Percentiles rank a stretch among this genome's conserved stretches.
These are phyloP conservation scores for Colletotrichum navitas DNA, from an alignment of 2,329 filamentous ascomycete genomes.

Conservation along the genomic window DNA sequence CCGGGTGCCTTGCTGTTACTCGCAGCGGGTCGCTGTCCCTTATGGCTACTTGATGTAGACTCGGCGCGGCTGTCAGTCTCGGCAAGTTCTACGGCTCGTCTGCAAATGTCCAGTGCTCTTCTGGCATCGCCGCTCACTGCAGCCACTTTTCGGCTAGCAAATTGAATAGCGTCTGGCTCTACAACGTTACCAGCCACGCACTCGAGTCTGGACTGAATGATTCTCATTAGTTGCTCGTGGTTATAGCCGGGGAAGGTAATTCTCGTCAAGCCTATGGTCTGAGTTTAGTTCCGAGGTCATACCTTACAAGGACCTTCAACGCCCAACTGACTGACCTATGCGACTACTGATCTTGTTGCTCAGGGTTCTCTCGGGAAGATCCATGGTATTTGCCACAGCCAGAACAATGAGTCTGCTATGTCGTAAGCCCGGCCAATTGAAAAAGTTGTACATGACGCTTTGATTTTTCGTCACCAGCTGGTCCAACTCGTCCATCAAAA, in stretches of 20 bases:
- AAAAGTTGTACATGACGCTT: slow-evolving; percentile 99
- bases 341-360: slow-evolving; percentile 99
- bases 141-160: slow-evolving; percentile 95
- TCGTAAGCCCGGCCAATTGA: slow-evolving; percentile 95
- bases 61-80: slow-evolving; percentile 74
- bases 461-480: slow-evolving; percentile 98
- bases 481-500: slow-evolving; percentile 98
- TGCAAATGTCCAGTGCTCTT: slow-evolving; percentile 93
- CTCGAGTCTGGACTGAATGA: slow-evolving; percentile 93
- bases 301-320: slow-evolving; percentile 1
- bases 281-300: neutral
- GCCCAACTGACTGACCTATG: slow-evolving; percentile 62
- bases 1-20: slow-evolving; percentile 51
- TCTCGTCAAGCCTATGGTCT: slow-evolving; percentile 76
- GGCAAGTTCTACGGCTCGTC: slow-evolving; percentile 93
- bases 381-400: slow-evolving; percentile 99
- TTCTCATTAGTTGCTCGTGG: slow-evolving; percentile 96
- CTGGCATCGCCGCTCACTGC: slow-evolving; percentile 95
- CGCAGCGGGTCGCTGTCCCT: slow-evolving; percentile 47
- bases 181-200: slow-evolving; percentile 92
- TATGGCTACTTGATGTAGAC: slow-evolving; percentile 74
- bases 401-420: slow-evolving; percentile 96
- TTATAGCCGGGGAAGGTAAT: slow-evolving; percentile 99
- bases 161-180: slow-evolving; percentile 93
- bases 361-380: slow-evolving; percentile 92